These are phyloP conservation scores for Heritiera fomes DNA, from an alignment of 345 rosid genomes.

Conservation along the genomic window DNA sequence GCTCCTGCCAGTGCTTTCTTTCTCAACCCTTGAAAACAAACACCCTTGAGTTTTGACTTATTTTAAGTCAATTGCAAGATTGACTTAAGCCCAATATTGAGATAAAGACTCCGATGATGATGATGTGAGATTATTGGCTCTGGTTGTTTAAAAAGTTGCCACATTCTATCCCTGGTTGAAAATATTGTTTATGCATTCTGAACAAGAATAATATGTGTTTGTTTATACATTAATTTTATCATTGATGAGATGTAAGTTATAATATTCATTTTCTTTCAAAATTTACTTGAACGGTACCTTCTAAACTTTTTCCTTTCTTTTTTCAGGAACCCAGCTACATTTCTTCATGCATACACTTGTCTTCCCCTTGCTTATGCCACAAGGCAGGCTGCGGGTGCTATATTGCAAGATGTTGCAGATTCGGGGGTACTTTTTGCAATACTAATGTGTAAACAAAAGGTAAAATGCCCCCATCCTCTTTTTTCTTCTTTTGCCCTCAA, in stretches of 20 bases:
- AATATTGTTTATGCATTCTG: not conserved
- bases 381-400: conserved; percentile 82
- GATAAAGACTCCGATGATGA: no score
- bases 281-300: conserved; percentile 1
- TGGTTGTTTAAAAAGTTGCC: not conserved
- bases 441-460: conserved; percentile 84
- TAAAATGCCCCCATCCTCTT: conserved; percentile 15
- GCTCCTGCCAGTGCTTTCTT: not conserved
- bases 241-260: not conserved
- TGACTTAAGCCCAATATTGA: no score
- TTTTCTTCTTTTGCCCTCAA: not conserved
- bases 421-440: conserved; percentile 84
- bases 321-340: conserved; percentile 82
- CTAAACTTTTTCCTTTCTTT: conserved; percentile 18
- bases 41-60: not conserved
- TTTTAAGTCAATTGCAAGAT: not conserved
- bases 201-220: conserved; percentile 1
- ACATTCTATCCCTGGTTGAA: not conserved
- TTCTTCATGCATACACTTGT: conserved; percentile 95
- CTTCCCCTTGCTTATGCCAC: conserved; percentile 79
- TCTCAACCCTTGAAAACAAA: not conserved
- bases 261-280: not conserved
- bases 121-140: not conserved
- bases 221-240: not conserved
- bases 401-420: conserved; percentile 86